Evolutionary conservation across 2,329 filamentous ascomycete species (phyloP).

Genomic region (Pseudocercospora cruenta): DNA sequence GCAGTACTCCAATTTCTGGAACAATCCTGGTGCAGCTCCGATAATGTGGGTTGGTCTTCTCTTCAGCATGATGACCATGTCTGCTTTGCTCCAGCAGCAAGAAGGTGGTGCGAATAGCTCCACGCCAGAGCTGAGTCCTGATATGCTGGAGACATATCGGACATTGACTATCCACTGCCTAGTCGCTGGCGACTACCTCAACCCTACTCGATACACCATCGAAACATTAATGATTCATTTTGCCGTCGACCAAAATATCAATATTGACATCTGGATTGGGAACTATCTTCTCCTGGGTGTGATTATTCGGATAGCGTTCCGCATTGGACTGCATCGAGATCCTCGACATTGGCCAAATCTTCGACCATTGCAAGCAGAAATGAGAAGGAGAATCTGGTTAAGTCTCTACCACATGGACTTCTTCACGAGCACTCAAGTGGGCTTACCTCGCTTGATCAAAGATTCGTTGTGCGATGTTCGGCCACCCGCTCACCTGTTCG

Average conservation of each 20-base stretch:
- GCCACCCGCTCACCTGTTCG: slow-evolving; percentile 1
- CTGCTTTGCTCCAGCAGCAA: slow-evolving; percentile 9
- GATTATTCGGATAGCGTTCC: slow-evolving; percentile 9
- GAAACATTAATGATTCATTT: slow-evolving; percentile 6
- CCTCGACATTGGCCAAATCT: slow-evolving; percentile 6
- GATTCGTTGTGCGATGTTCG: slow-evolving; percentile 3
- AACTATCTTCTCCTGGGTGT: background rate
- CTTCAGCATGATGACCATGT: slow-evolving; percentile 44
- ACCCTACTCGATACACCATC: slow-evolving; percentile 3
- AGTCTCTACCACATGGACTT: slow-evolving; percentile 3
- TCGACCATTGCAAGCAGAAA: slow-evolving; percentile 6
- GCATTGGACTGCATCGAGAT: slow-evolving; percentile 14
- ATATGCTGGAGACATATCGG: slow-evolving; percentile 11
- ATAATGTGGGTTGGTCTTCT: slow-evolving; percentile 51
- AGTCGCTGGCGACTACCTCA: background rate
- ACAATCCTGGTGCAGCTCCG: slow-evolving; percentile 40
- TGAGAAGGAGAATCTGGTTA: slow-evolving; percentile 12
- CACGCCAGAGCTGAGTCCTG: background rate
- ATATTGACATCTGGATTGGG: slow-evolving; percentile 4
- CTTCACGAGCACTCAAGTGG: slow-evolving; percentile 3
- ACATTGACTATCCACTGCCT: slow-evolving; percentile 5
- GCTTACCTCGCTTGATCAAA: slow-evolving; percentile 11
- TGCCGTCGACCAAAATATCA: slow-evolving; percentile 1
- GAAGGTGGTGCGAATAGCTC: background rate
- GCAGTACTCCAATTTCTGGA: slow-evolving; percentile 51